A percentile compares a stretch with the other conserved stretches of the same genome.
phyloP scores from a whole-genome alignment of 495 filamentous ascomycete species.

The Articulospora tetracladia region DNA sequence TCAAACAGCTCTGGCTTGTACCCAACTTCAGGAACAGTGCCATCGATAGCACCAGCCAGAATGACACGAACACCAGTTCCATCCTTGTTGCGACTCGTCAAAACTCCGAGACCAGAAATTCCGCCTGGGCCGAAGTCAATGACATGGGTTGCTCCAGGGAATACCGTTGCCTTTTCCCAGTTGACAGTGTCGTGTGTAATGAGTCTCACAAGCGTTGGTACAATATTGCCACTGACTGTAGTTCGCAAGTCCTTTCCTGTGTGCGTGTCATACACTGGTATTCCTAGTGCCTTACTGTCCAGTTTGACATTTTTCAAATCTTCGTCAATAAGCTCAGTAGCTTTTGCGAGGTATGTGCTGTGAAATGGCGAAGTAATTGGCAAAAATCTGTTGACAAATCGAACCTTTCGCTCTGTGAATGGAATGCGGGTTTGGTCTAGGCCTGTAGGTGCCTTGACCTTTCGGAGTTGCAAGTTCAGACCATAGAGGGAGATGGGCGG shows the following conservation, averaged over 20 bases:
- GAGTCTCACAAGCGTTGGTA: slow-evolving; percentile 82
- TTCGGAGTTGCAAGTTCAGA: slow-evolving; percentile 87
- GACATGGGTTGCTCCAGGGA: slow-evolving; percentile 86
- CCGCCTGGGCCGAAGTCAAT: slow-evolving; percentile 96
- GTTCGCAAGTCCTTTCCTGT: slow-evolving; percentile 75
- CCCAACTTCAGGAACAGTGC: slow-evolving; percentile 83
- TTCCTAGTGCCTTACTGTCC: slow-evolving; percentile 59
- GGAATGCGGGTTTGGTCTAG: slow-evolving; percentile 94
- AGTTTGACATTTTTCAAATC: slow-evolving; percentile 82
- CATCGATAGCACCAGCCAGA: slow-evolving; percentile 84
- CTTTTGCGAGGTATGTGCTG: slow-evolving; percentile 82
- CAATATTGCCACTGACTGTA: slow-evolving; percentile 57
- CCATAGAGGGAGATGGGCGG: slow-evolving; percentile 94
- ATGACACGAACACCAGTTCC: slow-evolving; percentile 95
- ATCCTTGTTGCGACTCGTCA: slow-evolving; percentile 97
- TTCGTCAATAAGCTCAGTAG: slow-evolving; percentile 73
- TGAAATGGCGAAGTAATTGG: slow-evolving; percentile 98
- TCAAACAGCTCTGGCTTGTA: slow-evolving; percentile 98
- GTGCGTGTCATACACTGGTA: slow-evolving; percentile 85
- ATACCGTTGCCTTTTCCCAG: slow-evolving; percentile 91
- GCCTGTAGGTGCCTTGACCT: slow-evolving; percentile 94
- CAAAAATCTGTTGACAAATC: slow-evolving; percentile 95
- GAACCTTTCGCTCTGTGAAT: slow-evolving; percentile 89
- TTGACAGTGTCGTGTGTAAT: slow-evolving; percentile 89
- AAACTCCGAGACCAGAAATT: slow-evolving; percentile 91